Evolutionary conservation across 1,284 basidiomycete species (phyloP).

Genomic region (Malassezia sp.): DNA sequence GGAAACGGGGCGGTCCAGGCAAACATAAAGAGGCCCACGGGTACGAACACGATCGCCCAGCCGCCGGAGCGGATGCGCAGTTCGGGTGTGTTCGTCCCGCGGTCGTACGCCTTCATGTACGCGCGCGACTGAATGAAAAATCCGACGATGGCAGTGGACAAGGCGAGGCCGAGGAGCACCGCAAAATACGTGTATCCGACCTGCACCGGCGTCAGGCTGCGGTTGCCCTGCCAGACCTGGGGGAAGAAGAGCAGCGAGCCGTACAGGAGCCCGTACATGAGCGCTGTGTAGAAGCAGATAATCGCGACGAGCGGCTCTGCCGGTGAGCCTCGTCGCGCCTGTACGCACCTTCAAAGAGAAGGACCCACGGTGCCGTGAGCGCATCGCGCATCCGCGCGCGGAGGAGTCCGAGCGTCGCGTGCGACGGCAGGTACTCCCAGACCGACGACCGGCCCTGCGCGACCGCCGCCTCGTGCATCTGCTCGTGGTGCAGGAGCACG

Average conservation of each 20-base stretch:
- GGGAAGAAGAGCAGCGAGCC: constrained; percentile 19
- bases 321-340: too few relatives aligned
- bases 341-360: constrained; percentile 16
- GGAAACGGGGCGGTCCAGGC: constrained; percentile 18
- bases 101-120: constrained; percentile 10
- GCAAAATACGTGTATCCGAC: constrained; percentile 16
- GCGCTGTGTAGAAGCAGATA: constrained; percentile 17
- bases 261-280: constrained; percentile 21
- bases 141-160: constrained; percentile 9
- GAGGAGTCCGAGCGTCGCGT: not conserved
- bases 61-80: constrained; percentile 13
- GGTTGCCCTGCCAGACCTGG: constrained; percentile 15
- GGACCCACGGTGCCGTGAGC: constrained; percentile 9
- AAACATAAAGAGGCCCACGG: constrained; percentile 21
- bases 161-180: constrained; percentile 11
- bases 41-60: constrained; percentile 16
- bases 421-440: not conserved
- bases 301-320: constrained; percentile 20
- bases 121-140: constrained; percentile 10
- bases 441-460: not conserved
- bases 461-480: not conserved
- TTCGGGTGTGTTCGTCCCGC: constrained; percentile 12
- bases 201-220: constrained; percentile 11
- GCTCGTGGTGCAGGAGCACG: not conserved
- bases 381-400: not conserved